Conservation (phyloP, 768 basidiomycete species). For the Exsudoporus frostii region DNA sequence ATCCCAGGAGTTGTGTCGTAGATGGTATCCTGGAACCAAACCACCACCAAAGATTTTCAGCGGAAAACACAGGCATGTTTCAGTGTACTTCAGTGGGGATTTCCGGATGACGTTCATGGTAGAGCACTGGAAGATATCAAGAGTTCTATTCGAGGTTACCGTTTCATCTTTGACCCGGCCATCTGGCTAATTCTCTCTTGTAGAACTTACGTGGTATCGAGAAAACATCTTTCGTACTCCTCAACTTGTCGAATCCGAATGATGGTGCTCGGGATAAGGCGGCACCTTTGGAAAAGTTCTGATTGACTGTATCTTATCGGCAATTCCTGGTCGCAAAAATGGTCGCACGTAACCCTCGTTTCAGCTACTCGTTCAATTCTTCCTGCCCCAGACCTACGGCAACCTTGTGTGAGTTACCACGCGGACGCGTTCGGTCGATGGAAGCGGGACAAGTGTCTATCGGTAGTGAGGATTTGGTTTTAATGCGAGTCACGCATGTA, state of each 20-base stretch:
- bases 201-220: not conserved
- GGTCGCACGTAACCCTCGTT: too few relatives aligned
- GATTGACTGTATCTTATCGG: not conserved
- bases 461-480: not conserved
- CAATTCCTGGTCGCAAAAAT: not conserved
- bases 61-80: constrained; percentile 55
- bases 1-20: constrained; percentile 64
- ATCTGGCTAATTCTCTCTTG: not conserved
- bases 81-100: not conserved
- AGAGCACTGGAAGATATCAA: constrained; percentile 85
- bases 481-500: not conserved
- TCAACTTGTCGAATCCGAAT: not conserved
- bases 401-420: too few relatives aligned
- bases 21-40: constrained; percentile 53
- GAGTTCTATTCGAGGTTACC: constrained; percentile 66
- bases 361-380: not conserved
- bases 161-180: not conserved
- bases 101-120: not conserved
- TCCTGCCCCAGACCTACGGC: not conserved
- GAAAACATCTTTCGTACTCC: not conserved
- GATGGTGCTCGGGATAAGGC: not conserved
- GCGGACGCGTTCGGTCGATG: not conserved
- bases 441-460: not conserved
- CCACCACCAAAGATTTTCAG: constrained; percentile 29
- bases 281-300: too few relatives aligned